These are phyloP conservation scores for Geotrichum cucujoidarum DNA, from an alignment of 1,139 yeast genomes.

Conservation along the genomic window DNA sequence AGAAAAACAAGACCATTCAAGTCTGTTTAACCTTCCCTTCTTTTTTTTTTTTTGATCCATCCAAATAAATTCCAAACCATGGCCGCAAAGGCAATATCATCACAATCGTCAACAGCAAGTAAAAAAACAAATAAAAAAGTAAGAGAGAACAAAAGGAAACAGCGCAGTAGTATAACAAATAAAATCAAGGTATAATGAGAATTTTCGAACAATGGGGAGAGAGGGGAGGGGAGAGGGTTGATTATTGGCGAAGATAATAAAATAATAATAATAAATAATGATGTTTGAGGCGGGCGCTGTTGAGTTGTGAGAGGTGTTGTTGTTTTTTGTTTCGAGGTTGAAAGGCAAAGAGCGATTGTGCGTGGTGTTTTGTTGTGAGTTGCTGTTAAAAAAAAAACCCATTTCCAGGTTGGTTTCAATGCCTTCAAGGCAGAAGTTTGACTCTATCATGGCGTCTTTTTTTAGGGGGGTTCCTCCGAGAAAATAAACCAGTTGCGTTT, in stretches of 20 bases:
- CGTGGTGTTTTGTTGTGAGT: neutral
- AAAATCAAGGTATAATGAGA: too few relatives aligned
- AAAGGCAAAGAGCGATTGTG: neutral
- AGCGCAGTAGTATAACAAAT: neutral
- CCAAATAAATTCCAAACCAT: neutral
- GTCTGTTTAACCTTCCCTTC: neutral
- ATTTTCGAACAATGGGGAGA: too few relatives aligned
- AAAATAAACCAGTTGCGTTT: neutral
- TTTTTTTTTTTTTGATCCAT: neutral
- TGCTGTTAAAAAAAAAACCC: neutral
- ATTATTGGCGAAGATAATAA: neutral
- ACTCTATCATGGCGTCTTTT: neutral
- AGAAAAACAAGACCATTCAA: neutral
- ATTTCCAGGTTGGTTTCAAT: too few relatives aligned
- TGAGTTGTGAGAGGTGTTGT: neutral
- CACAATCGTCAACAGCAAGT: neutral
- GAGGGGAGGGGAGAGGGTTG: too few relatives aligned
- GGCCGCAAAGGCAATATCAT: neutral
- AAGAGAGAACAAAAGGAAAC: too few relatives aligned
- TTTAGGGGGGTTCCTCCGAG: neutral
- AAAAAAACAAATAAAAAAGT: neutral
- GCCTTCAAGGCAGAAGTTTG: too few relatives aligned
- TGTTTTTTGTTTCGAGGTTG: neutral
- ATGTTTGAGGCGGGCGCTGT: neutral
- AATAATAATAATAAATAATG: constrained; percentile 2